Evolutionary conservation across 768 basidiomycete genomes (phyloP), one percentile per base, ranked within the genome.

Genomic region (Auricularia heimuer): DNA sequence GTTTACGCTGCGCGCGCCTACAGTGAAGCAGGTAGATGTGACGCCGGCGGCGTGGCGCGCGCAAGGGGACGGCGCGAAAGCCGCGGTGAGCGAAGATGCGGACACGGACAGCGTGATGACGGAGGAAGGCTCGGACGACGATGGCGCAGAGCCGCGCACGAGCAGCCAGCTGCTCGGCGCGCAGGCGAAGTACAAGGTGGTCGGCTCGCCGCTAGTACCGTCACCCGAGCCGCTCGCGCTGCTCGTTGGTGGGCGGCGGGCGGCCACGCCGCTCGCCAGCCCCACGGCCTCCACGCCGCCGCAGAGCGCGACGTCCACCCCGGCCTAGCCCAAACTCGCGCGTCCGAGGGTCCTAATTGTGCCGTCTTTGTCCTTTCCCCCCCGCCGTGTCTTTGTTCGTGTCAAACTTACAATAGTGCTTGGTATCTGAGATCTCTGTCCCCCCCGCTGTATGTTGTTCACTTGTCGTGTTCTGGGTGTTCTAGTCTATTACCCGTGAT

Each of bases 41-140:
- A 35, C 33, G 8, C 56, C 56, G 56, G 29, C 56, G 8, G 12
- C 56, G 29, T 33, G 29, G 24, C 56, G 56, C 56, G 54, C 54
- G 29, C n/a, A 54, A 18, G 54, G 54, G 7, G 56, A 60, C 56
- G 33, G 14, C 29, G 29, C 56, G 16, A 24, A 33, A 14, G 8
- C n/a, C 54, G 54, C 29, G 54, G 54, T 7, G n/a, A 29, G n/a
- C 54, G 56, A 60, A 6, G 56, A 24, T 1, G 24, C 21, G 24
- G 56, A 60, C 34, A 33, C 56, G 56, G 56, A 60, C 56, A 60
- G 56, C 29, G 56, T 60, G 24, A 60, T 60, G 56, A 60, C 56
- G 14, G 56, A 60, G 56, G 29, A 35, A 12, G 34, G 56, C 54
- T n/a, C 18, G 29, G 56, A 60, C 24, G 56, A 35, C 14, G 54